phyloP scores from a whole-genome alignment of 495 filamentous ascomycete species.

The Venustampulla echinocandica region DNA sequence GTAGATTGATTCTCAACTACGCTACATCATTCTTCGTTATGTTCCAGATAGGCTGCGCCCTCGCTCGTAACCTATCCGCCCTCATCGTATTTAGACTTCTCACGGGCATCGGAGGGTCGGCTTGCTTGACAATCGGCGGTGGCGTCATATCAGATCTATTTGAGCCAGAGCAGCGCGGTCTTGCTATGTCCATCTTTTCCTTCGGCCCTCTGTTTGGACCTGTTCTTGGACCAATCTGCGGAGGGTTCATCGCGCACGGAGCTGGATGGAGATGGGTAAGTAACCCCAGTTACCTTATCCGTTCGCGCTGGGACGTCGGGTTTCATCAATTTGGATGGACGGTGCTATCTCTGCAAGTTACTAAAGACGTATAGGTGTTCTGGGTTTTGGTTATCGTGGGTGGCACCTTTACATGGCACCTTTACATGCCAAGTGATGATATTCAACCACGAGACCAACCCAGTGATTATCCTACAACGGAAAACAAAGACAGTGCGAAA shows the following conservation, averaged over 20 bases:
- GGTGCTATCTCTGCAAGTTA: no score
- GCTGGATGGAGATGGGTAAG: conserved; percentile 60
- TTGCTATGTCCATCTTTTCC: conserved; percentile 40
- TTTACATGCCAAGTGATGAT: conserved; percentile 27
- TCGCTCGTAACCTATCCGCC: conserved; percentile 29
- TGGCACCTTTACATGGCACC: conserved; percentile 21
- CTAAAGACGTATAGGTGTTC: no score
- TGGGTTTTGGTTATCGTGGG: conserved; percentile 45
- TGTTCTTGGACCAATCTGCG: conserved; percentile 43
- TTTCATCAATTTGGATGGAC: no score
- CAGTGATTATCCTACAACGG: conserved; percentile 54
- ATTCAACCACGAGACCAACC: conserved; percentile 83
- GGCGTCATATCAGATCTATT: conserved; percentile 49
- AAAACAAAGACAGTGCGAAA: conserved; percentile 67
- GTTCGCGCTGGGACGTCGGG: no score
- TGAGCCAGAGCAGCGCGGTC: conserved; percentile 33
- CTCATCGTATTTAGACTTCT: conserved; percentile 48
- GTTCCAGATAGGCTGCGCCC: conserved; percentile 37
- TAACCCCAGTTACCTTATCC: no score
- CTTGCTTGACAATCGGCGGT: conserved; percentile 40
- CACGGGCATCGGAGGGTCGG: conserved; percentile 39
- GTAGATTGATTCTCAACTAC: conserved; percentile 40
- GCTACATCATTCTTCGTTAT: conserved; percentile 39
- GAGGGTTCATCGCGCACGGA: conserved; percentile 42
- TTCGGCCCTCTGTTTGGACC: conserved; percentile 45